Evolutionary conservation across 2,329 filamentous ascomycete species (phyloP), one percentile per base, ranked within the genome.

Genomic region (Trichoderma atroviride): DNA sequence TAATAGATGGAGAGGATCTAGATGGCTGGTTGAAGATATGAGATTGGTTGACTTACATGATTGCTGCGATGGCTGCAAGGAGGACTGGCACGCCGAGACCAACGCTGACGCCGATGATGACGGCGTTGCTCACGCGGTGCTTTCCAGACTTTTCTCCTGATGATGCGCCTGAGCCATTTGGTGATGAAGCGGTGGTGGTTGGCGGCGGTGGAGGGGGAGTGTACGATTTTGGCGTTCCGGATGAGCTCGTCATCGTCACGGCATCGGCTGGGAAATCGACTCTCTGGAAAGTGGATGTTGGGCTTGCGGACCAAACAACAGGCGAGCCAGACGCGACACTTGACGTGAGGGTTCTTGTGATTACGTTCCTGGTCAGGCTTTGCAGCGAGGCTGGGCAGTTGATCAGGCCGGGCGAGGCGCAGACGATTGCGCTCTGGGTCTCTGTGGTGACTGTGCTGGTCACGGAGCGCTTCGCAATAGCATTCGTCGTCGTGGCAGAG

Each of bases 341-440:
- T 0, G 83, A 82, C 1, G 80, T 76, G 1, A 81, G 72, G 0
- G 83, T 85, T 19, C 75, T 76, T 0, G 79, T 83, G 0, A 75
- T 79, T 0, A 77, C 78, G 2, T 76, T 76, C 19, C 80, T 80
- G 1, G 78, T 78, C 0, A 85, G 83, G 16, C 75, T 81, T 73
- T 87, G 86, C 16, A 84, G 77, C 0, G 84, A 85, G 0, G 75
- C 81, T 0, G 87, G 86, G 70, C 87, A 89, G 72, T 85, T 82
- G 37, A 82, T 72, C 0, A 85, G 68, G 0, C 80, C 82, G 0
- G 78, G 73, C 0, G 81, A 80, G 19, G 75, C 40, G 73, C 86
- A 89, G 10, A 75, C 76, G 0, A 82, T 75, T n/a, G 80, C 85
- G 0, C 80, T 83, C 61, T 83, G 83, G 0, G 80, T 83, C 2